These are phyloP conservation scores for Trichoderma erinaceum DNA, from an alignment of 495 filamentous ascomycete genomes.

Conservation along the genomic window DNA sequence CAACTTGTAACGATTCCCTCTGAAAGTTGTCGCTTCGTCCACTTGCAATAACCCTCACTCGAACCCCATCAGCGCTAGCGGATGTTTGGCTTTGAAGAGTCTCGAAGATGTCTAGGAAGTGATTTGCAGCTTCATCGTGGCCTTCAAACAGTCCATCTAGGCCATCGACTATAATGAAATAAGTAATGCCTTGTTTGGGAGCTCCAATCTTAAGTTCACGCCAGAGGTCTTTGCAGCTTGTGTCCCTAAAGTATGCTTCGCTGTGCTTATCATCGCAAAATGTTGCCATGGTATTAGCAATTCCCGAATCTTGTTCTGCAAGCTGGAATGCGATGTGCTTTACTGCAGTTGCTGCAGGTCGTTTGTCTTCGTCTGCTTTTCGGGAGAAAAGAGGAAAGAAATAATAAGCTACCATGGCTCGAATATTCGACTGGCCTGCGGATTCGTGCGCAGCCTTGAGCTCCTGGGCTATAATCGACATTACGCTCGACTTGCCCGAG, in stretches of 20 bases:
- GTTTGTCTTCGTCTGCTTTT: slow-evolving; percentile 20
- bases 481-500: slow-evolving; percentile 22
- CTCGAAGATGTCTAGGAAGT: slow-evolving; percentile 16
- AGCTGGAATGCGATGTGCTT: slow-evolving; percentile 24
- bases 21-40: background rate
- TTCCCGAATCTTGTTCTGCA: slow-evolving; percentile 24
- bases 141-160: slow-evolving; percentile 13
- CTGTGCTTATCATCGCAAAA: slow-evolving; percentile 20
- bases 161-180: slow-evolving; percentile 25
- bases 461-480: slow-evolving; percentile 22
- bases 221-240: slow-evolving; percentile 24
- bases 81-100: background rate
- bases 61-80: background rate
- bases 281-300: slow-evolving; percentile 20
- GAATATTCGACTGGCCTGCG: background rate
- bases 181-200: slow-evolving; percentile 20
- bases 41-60: slow-evolving; percentile 1
- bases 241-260: slow-evolving; percentile 22
- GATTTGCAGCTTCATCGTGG: background rate
- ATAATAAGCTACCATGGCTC: slow-evolving; percentile 22
- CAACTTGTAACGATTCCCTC: background rate
- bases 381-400: slow-evolving; percentile 20
- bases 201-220: slow-evolving; percentile 21
- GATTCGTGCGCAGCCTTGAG: slow-evolving; percentile 19
- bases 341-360: slow-evolving; percentile 22